Conservation (phyloP, 345 rosid species). For the Syzygium oleosum region DNA sequence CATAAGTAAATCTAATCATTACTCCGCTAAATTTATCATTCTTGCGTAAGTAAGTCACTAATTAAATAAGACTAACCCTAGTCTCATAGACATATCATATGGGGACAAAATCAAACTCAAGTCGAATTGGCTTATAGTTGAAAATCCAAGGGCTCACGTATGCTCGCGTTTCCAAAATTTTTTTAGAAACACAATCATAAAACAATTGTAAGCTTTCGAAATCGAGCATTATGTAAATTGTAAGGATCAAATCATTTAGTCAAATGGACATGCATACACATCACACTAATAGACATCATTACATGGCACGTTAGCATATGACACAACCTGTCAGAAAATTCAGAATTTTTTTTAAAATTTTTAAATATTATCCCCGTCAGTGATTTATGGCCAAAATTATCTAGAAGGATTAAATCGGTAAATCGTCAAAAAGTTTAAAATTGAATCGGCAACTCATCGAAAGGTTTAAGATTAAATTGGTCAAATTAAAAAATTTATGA, state of each 20-base stretch:
- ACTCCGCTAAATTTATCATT: not conserved
- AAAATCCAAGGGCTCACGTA: not conserved
- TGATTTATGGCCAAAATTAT: not conserved
- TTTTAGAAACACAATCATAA: not conserved
- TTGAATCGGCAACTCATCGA: accelerated
- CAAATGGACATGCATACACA: not conserved
- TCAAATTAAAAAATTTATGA: too few relatives aligned
- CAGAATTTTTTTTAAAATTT: not conserved
- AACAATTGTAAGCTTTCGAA: not conserved
- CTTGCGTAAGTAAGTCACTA: not conserved
- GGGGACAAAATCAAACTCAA: not conserved
- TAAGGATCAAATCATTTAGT: not conserved
- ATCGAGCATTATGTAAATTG: not conserved
- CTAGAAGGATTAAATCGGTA: accelerated
- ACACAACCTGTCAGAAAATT: not conserved
- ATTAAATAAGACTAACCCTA: not conserved
- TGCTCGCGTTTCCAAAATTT: not conserved
- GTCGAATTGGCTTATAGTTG: not conserved
- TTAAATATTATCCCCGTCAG: accelerated
- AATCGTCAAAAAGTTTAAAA: too few relatives aligned
- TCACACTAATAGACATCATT: not conserved
- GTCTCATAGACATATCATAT: not conserved
- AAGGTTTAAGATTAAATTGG: too few relatives aligned
- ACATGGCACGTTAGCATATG: not conserved
- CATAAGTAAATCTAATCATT: not conserved